These are phyloP conservation scores for Flaveria floridana DNA, from an alignment of 140 eudicot genomes.

Conservation along the genomic window DNA sequence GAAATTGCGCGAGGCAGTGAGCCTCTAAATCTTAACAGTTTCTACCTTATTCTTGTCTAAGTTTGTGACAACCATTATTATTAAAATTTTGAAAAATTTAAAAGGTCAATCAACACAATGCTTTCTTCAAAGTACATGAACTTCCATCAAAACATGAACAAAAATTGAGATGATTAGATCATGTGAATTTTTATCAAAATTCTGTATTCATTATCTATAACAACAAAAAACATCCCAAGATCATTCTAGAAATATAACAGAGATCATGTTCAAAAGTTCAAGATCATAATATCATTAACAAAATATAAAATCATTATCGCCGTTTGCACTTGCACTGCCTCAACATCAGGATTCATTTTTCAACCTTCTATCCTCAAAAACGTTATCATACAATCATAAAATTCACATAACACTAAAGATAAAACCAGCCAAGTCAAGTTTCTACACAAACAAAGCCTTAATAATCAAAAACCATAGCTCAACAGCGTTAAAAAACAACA, in stretches of 20 bases:
- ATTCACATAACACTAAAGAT: neutral
- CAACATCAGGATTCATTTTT: neutral
- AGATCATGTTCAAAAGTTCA: neutral
- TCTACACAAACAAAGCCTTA: neutral
- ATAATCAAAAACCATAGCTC: neutral
- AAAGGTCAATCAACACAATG: neutral
- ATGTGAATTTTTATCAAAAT: neutral
- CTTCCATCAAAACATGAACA: slow-evolving; percentile 6
- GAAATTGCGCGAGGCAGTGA: neutral
- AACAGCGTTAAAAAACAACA: neutral
- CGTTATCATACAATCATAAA: neutral
- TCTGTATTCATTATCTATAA: neutral
- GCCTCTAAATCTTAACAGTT: neutral
- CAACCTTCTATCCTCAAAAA: neutral
- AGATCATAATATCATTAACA: neutral
- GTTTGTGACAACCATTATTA: neutral
- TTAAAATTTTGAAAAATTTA: neutral
- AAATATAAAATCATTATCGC: neutral
- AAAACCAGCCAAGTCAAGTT: neutral
- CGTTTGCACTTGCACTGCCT: neutral
- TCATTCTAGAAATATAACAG: neutral
- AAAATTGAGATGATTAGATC: neutral
- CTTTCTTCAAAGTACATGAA: neutral
- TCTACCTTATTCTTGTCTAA: neutral
- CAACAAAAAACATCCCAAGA: neutral